Conservation (phyloP, 1,139 yeast species). For the Meyerozyma athensensis region DNA sequence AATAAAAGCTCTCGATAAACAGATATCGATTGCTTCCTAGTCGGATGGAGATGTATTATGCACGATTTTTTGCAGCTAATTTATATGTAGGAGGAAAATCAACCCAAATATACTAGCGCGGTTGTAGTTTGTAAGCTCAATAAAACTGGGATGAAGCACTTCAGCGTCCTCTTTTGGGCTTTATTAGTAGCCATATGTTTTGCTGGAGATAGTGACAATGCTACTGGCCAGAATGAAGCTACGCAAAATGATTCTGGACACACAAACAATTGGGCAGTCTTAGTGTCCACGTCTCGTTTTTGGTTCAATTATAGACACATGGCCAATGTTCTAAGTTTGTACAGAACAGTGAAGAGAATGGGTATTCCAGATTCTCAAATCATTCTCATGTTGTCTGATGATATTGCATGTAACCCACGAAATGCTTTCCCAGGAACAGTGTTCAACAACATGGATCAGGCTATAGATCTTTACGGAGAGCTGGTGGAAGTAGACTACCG, state of each 20-base stretch:
- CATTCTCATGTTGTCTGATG: conserved; percentile 92
- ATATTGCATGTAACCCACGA: conserved; percentile 94
- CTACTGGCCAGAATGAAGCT: not conserved
- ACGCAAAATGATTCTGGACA: conserved; percentile 36
- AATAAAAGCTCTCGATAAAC: not conserved
- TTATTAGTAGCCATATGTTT: not conserved
- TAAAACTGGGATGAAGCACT: not conserved
- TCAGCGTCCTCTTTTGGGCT: not conserved
- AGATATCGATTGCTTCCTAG: not conserved
- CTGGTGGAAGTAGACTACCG: conserved; percentile 94
- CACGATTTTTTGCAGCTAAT: not conserved
- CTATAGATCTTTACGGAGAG: conserved; percentile 91
- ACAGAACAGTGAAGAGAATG: conserved; percentile 88
- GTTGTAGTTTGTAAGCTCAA: not conserved
- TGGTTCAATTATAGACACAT: conserved; percentile 98
- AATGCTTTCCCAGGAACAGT: conserved; percentile 96
- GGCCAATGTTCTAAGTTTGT: conserved; percentile 93
- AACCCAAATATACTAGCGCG: not conserved
- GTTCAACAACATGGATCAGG: conserved; percentile 89
- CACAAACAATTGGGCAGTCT: conserved; percentile 91
- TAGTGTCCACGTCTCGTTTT: conserved; percentile 91
- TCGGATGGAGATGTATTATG: too few species aligned
- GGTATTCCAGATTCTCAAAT: conserved; percentile 98
- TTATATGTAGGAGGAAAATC: not conserved
- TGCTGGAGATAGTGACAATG: not conserved